These are phyloP conservation scores for Stephanodiscus minutulus DNA, from an alignment of 108 stramenopile genomes.

Conservation along the genomic window DNA sequence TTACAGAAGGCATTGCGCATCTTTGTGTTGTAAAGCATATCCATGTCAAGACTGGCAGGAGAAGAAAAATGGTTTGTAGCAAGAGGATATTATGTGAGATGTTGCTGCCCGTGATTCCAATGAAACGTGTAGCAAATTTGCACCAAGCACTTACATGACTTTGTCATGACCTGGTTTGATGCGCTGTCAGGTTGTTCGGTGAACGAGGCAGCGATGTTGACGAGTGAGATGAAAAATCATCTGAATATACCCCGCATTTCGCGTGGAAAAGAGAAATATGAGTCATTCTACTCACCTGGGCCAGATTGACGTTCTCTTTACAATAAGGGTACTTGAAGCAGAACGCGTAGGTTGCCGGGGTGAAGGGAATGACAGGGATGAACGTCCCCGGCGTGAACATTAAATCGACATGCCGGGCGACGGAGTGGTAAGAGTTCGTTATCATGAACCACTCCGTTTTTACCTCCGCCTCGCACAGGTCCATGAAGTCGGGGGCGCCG, in stretches of 20 bases:
- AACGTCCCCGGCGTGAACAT: slow-evolving; percentile 64
- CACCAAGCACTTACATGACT: slow-evolving; percentile 41
- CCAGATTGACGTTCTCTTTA: slow-evolving; percentile 55
- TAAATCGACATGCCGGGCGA: slow-evolving; percentile 60
- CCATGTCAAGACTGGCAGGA: slow-evolving; percentile 33
- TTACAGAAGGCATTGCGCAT: slow-evolving; percentile 54
- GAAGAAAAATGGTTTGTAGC: no score
- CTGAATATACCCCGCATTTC: not conserved
- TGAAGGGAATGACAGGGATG: slow-evolving; percentile 67
- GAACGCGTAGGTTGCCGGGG: slow-evolving; percentile 55
- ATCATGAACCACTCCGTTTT: slow-evolving; percentile 74
- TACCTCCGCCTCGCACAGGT: slow-evolving; percentile 66
- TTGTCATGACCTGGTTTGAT: slow-evolving; percentile 61
- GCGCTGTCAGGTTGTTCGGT: slow-evolving; percentile 14
- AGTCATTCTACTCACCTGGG: slow-evolving; percentile 19
- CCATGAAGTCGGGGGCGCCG: slow-evolving; percentile 58
- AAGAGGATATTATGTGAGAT: no score
- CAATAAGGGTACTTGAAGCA: slow-evolving; percentile 68
- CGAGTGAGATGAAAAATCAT: not conserved
- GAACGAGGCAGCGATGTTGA: not conserved
- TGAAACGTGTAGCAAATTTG: no score
- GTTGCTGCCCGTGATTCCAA: no score
- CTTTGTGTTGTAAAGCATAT: slow-evolving; percentile 58
- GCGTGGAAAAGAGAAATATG: no score
- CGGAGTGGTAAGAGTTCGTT: slow-evolving; percentile 69